Evolutionary conservation across 306 rosid species (phyloP).

Genomic region (Psophocarpus tetragonolobus): DNA sequence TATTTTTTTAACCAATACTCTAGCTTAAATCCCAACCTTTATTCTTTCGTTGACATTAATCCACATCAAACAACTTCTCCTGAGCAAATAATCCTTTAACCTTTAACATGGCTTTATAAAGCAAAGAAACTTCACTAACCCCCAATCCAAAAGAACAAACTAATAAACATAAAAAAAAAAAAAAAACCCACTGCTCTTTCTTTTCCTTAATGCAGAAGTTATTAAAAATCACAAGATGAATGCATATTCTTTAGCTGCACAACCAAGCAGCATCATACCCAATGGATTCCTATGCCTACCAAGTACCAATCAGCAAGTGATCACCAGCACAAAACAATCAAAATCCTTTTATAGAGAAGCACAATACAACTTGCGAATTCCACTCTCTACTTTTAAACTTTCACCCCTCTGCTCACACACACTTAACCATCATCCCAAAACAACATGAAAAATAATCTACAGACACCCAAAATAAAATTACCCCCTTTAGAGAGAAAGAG

Average conservation of each 20-base stretch:
- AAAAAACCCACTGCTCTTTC: not conserved
- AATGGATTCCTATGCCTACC: not conserved
- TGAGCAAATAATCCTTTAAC: not conserved
- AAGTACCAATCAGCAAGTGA: constrained; percentile 13
- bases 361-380: not conserved
- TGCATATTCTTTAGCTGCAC: not conserved
- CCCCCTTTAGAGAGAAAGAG: too few species aligned
- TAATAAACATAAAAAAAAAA: not conserved
- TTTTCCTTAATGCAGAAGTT: not conserved
- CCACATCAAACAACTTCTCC: not conserved
- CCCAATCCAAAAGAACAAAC: not conserved
- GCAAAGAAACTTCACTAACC: not conserved
- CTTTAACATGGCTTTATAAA: constrained; percentile 1
- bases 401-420: constrained; percentile 1
- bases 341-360: not conserved
- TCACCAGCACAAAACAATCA: not conserved
- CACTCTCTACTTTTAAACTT: not conserved
- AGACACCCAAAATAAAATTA: not conserved
- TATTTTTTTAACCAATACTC: not conserved
- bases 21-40: not conserved
- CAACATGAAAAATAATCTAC: not conserved
- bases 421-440: not conserved
- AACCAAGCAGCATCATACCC: not conserved
- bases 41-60: not conserved
- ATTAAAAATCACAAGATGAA: not conserved